Evolutionary conservation across 345 rosid species (phyloP), one percentile per base, ranked within the genome.

Genomic region (Eucalyptus virginea): DNA sequence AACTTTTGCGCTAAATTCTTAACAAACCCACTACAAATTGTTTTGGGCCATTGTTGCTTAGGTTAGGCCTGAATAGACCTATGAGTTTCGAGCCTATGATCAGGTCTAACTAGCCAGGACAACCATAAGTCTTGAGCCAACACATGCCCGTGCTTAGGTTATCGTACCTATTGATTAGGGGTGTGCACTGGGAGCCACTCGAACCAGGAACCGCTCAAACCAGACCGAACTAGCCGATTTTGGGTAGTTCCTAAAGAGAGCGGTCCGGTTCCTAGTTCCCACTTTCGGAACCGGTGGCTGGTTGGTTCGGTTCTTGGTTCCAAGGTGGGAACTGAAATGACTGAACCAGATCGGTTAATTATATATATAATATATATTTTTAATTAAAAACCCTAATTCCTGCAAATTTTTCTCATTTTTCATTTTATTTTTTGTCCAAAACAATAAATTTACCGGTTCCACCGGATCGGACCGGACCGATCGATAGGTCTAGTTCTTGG

Each of bases 161-260:
- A 56, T 56, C 0, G 24, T 52, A 19, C 56, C 24, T 52, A 52
- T 52, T 52, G 9, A 19, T 50, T 51, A 52, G 56, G 24, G 56
- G 56, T 19, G 0, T 52, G 24, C 56, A 52, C 0, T 0, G 0
- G 24, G 56, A 52, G 56, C 10, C 0, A 0, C 23, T 0, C 0
- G 0, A 52, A 52, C 0, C 0, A 4, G 9, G 56, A 52, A 18
- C 9, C 1, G 2, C 56, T 52, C 10, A 0, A 21, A 18, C 9
- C 1, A 0, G 56, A 18, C 23, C 0, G 1, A 0, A 52, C 1
- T 0, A 0, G 56, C 9, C 1, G 2, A 0, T 52, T 52, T 52
- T 18, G 9, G 56, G 1, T 0, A 0, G 0, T 52, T 52, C 9
- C 24, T 9, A 52, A 52, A 52, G 56, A 52, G 24, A 24, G 56